Evolutionary conservation across 164 flowering plant species (phyloP).

Genomic region (Protea cynaroides): DNA sequence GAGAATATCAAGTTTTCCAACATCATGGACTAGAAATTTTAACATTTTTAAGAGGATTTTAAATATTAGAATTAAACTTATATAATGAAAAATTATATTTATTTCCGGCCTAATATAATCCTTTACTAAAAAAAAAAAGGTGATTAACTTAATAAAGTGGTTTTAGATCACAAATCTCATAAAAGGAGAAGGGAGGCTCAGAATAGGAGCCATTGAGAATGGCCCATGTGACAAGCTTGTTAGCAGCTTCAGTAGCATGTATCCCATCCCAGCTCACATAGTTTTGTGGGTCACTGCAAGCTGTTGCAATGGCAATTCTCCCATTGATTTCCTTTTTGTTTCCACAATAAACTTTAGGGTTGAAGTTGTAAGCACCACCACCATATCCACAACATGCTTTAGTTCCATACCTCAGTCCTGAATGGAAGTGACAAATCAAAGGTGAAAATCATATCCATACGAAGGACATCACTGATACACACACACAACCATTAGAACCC

Average conservation of each 20-base stretch:
- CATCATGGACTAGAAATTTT: too few species aligned
- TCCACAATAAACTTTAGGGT: slow-evolving; percentile 61
- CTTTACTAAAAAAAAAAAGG: too few species aligned
- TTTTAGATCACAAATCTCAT: slow-evolving; percentile 50
- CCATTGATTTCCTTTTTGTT: slow-evolving; percentile 46
- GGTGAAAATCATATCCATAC: neutral
- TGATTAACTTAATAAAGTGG: slow-evolving; percentile 47
- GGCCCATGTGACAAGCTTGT: slow-evolving; percentile 45
- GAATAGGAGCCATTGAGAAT: slow-evolving; percentile 57
- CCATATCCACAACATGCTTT: slow-evolving; percentile 88
- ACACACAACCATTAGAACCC: too few species aligned
- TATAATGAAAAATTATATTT: too few species aligned
- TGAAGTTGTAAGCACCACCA: slow-evolving; percentile 58
- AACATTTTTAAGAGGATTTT: too few species aligned
- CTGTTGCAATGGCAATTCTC: slow-evolving; percentile 36
- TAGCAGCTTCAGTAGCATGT: slow-evolving; percentile 87
- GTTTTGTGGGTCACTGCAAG: slow-evolving; percentile 64
- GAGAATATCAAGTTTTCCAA: too few species aligned
- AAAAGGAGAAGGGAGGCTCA: slow-evolving; percentile 61
- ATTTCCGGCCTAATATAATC: too few species aligned
- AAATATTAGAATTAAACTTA: too few species aligned
- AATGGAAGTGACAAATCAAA: neutral
- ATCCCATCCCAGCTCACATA: slow-evolving; percentile 96
- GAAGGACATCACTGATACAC: too few species aligned
- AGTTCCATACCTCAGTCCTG: slow-evolving; percentile 63